A percentile compares a stretch with the other conserved stretches of the same genome.
Conservation (phyloP, 345 rosid species). For the Arabidopsis suecica region DNA sequence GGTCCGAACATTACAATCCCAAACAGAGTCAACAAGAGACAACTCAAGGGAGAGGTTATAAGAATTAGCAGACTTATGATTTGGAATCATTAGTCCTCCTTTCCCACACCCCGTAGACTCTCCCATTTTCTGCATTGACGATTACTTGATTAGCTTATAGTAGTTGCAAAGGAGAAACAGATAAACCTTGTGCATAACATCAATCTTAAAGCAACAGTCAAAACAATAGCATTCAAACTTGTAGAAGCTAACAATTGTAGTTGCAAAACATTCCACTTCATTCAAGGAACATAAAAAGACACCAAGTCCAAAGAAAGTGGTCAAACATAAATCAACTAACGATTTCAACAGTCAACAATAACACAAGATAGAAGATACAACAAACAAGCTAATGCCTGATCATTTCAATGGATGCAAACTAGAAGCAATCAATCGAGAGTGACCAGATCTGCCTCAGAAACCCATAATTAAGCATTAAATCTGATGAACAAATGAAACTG, state of each 20-base stretch:
- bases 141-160: conserved; percentile 33
- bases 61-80: conserved; percentile 55
- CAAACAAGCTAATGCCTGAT: conserved; percentile 3
- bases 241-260: not conserved
- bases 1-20: conserved; percentile 91
- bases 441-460: conserved; percentile 23
- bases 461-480: conserved; percentile 38
- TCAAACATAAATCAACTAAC: not conserved
- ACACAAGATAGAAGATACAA: not conserved
- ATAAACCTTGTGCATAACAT: conserved; percentile 54
- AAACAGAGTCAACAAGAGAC: conserved; percentile 88
- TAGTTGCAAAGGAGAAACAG: conserved; percentile 62
- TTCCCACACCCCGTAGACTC: conserved; percentile 83
- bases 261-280: not conserved
- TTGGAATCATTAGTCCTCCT: conserved; percentile 65
- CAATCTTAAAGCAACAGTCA: not conserved
- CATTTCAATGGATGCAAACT: not conserved
- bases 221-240: conserved; percentile 18
- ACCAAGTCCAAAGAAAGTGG: not conserved
- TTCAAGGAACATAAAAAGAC: conserved; percentile 1
- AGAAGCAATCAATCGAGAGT: not conserved
- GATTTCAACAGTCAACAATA: not conserved
- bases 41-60: conserved; percentile 69
- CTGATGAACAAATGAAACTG: conserved; percentile 19
- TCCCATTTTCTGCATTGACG: conserved; percentile 58